These are phyloP conservation scores for Colletotrichum liaoningense DNA, from an alignment of 2,329 filamentous ascomycete species.

Conservation along the genomic window DNA sequence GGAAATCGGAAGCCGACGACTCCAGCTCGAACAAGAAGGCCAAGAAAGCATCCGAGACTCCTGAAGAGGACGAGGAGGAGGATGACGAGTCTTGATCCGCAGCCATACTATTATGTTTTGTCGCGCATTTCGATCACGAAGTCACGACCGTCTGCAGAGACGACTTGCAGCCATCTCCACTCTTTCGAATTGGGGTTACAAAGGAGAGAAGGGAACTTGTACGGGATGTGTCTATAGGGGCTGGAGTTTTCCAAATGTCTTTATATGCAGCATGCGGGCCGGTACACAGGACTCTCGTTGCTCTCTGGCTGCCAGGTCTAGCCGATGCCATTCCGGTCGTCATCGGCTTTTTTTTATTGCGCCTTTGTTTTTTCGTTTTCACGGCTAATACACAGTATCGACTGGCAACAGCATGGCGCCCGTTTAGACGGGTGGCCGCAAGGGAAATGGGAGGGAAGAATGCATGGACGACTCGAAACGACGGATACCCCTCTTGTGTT, in stretches of 20 bases:
- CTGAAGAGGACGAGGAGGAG: slow-evolving; percentile 55
- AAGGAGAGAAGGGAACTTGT: slow-evolving; percentile 11
- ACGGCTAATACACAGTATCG: slow-evolving; percentile 48
- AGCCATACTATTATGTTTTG: slow-evolving; percentile 39
- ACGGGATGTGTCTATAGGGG: slow-evolving; percentile 25
- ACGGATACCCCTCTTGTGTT: slow-evolving; percentile 54
- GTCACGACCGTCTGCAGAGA: slow-evolving; percentile 45
- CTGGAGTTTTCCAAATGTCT: slow-evolving; percentile 24
- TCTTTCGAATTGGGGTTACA: slow-evolving; percentile 30
- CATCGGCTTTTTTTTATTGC: slow-evolving; percentile 19
- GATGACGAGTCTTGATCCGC: slow-evolving; percentile 46
- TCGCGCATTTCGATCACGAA: slow-evolving; percentile 46
- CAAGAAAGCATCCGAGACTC: slow-evolving; percentile 59
- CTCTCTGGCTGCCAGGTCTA: slow-evolving; percentile 29
- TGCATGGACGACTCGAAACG: slow-evolving; percentile 57
- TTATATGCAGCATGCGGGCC: slow-evolving; percentile 28
- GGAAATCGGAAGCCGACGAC: slow-evolving; percentile 67
- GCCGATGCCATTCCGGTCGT: neutral
- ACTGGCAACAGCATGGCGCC: slow-evolving; percentile 52
- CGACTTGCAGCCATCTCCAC: slow-evolving; percentile 20
- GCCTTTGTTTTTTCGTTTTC: slow-evolving; percentile 19
- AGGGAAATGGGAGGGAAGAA: slow-evolving; percentile 50
- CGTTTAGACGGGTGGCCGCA: slow-evolving; percentile 43
- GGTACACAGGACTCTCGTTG: slow-evolving; percentile 36
- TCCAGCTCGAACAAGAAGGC: slow-evolving; percentile 67